These are phyloP conservation scores for Aphanocladium album DNA, from an alignment of 2,329 filamentous ascomycete genomes.

Conservation along the genomic window DNA sequence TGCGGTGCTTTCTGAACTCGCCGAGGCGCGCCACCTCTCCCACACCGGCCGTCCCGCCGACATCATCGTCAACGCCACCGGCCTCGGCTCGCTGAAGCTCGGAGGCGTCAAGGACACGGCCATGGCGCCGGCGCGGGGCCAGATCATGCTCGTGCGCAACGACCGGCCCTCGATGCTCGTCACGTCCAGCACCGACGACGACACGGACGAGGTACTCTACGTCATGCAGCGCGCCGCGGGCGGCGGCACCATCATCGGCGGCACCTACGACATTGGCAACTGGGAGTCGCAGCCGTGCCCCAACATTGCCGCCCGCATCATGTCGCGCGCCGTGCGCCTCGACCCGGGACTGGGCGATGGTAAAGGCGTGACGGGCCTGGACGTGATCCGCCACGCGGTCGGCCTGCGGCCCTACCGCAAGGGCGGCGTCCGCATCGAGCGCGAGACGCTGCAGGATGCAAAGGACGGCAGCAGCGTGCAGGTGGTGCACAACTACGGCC, in stretches of 20 bases:
- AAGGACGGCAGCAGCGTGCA: conserved; percentile 30
- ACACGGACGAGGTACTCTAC: conserved; percentile 67
- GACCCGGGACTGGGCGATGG: conserved; percentile 60
- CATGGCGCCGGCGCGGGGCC: conserved; percentile 73
- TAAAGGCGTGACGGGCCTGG: conserved; percentile 66
- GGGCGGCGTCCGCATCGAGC: conserved; percentile 71
- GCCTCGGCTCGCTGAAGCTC: conserved; percentile 67
- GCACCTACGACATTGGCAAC: conserved; percentile 71
- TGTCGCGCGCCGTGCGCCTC: conserved; percentile 66
- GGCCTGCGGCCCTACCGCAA: conserved; percentile 72
- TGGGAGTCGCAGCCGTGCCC: conserved; percentile 78
- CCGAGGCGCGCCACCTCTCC: conserved; percentile 52
- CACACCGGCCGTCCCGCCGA: conserved; percentile 56
- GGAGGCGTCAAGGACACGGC: conserved; percentile 74
- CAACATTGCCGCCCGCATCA: conserved; percentile 75
- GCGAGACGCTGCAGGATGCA: conserved; percentile 42
- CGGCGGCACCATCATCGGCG: conserved; percentile 85
- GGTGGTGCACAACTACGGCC: conserved; percentile 78
- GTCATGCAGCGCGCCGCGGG: conserved; percentile 74
- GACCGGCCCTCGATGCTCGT: conserved; percentile 65
- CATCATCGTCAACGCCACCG: conserved; percentile 80
- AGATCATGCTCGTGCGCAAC: conserved; percentile 80
- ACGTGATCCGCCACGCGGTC: conserved; percentile 75
- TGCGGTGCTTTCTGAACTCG: conserved; percentile 61
- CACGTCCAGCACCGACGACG: conserved; percentile 69